Evolutionary conservation across 2,329 filamentous ascomycete species (phyloP).

Genomic region (Ilyonectria destructans): DNA sequence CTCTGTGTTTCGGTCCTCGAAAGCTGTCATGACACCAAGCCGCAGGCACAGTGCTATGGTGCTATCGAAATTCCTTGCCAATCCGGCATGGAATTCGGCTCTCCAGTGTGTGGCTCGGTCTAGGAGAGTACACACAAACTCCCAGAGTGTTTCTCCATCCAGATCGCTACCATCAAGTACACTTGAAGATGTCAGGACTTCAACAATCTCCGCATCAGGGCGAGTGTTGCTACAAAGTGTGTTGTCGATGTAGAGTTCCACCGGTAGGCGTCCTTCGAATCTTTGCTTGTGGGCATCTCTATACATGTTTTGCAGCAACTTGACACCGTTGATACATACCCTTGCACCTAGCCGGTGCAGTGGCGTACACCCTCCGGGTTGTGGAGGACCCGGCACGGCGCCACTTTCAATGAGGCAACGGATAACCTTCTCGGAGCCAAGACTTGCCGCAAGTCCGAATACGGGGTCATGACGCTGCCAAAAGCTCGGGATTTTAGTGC

Average conservation of each 20-base stretch:
- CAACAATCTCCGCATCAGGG: background rate
- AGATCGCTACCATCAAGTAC: too few relatives aligned
- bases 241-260: background rate
- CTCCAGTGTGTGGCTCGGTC: background rate
- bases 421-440: background rate
- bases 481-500: background rate
- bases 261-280: background rate
- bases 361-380: background rate
- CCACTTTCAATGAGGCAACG: background rate
- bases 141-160: background rate
- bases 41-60: background rate
- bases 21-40: background rate
- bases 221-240: background rate
- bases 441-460: background rate
- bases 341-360: background rate
- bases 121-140: conserved; percentile 5
- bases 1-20: background rate
- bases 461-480: conserved; percentile 7
- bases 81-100: background rate
- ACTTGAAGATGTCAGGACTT: background rate
- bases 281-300: background rate
- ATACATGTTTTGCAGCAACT: background rate
- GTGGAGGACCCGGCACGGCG: background rate
- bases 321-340: background rate
- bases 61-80: background rate